Conservation (phyloP, 1,139 yeast genomes). For the Suhomyces terraborum region DNA sequence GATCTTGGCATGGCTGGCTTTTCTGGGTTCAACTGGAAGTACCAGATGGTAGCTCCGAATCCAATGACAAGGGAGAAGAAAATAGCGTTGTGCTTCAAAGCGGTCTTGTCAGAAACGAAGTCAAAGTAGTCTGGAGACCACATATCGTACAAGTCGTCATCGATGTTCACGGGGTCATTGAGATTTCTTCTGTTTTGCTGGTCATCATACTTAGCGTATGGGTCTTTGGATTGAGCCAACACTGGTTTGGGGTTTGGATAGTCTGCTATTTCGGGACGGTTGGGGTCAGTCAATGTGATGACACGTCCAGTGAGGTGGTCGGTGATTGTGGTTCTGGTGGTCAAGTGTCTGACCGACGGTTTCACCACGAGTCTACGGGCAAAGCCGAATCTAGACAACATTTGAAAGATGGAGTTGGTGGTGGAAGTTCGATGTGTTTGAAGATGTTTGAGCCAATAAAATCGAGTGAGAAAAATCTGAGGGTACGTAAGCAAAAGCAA, state of each 20-base stretch:
- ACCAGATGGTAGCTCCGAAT: constrained; percentile 56
- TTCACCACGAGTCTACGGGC: constrained; percentile 19
- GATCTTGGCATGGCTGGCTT: constrained; percentile 77
- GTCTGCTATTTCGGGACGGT: constrained; percentile 48
- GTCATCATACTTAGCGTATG: constrained; percentile 75
- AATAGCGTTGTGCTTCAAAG: constrained; percentile 52
- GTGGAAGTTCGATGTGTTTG: constrained; percentile 1
- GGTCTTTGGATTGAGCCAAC: constrained; percentile 67
- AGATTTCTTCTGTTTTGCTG: constrained; percentile 80
- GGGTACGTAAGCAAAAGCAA: constrained; percentile 4
- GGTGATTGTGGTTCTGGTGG: constrained; percentile 42
- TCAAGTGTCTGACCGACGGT: constrained; percentile 28
- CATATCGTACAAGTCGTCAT: constrained; percentile 74
- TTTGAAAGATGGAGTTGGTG: constrained; percentile 13
- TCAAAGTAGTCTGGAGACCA: constrained; percentile 86
- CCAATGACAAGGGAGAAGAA: constrained; percentile 60
- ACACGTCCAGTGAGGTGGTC: constrained; percentile 46
- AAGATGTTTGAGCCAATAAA: constrained; percentile 26
- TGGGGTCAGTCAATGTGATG: constrained; percentile 47
- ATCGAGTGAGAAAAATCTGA: constrained; percentile 15
- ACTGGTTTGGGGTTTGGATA: constrained; percentile 45
- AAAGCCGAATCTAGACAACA: constrained; percentile 35
- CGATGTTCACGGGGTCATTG: constrained; percentile 69
- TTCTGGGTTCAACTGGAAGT: constrained; percentile 67
- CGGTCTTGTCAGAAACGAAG: constrained; percentile 60